Conservation (phyloP, 1,284 basidiomycete species). For the Fomitiporia mediterranea region DNA sequence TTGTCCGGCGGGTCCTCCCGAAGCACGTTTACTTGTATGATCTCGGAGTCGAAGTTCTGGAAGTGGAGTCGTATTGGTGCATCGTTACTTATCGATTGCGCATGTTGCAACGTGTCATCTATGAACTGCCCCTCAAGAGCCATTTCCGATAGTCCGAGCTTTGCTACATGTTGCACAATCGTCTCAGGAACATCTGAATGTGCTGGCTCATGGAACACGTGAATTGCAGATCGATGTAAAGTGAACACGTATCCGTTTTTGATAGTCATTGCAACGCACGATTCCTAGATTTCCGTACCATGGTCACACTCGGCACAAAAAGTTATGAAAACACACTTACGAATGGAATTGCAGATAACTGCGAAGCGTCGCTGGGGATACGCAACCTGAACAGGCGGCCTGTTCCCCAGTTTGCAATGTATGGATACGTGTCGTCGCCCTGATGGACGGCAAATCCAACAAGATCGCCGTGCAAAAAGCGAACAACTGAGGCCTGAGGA, state of each 20-base stretch:
- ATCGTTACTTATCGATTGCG: background rate
- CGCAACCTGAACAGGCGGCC: background rate
- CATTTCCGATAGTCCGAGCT: background rate
- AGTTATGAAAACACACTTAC: background rate
- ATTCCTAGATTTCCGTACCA: background rate
- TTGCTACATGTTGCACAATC: background rate
- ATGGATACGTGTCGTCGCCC: constrained; percentile 14
- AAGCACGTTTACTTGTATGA: background rate
- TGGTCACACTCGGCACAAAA: background rate
- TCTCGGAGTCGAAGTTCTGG: background rate
- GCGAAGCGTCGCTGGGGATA: background rate
- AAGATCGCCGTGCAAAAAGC: background rate
- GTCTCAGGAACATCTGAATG: too few relatives aligned
- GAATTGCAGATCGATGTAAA: background rate
- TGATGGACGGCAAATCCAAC: constrained; percentile 10
- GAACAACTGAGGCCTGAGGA: constrained; percentile 2
- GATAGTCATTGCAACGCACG: background rate
- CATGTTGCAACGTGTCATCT: background rate
- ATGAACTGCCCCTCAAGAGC: background rate
- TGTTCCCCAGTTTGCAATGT: background rate
- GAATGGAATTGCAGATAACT: background rate
- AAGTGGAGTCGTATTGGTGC: background rate
- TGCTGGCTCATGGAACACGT: background rate
- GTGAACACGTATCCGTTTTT: background rate
- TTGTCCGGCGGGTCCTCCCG: background rate